phyloP scores from a whole-genome alignment of 2,329 filamentous ascomycete species.

The Chalaropsis thielavioides region DNA sequence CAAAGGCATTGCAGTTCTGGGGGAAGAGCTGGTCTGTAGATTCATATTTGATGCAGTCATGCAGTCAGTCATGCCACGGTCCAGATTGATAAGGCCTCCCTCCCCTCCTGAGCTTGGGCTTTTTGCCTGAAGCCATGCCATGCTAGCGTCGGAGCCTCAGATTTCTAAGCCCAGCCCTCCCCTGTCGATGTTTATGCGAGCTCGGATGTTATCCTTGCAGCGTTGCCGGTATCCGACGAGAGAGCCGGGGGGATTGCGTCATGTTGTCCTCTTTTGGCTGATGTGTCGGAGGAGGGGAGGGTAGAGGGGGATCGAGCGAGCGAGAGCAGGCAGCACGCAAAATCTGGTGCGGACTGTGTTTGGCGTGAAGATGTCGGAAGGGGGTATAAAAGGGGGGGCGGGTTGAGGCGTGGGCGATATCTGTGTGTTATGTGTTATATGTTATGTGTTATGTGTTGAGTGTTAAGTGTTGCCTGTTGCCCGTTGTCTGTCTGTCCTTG shows the following conservation, averaged over 20 bases:
- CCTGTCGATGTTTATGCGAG: conserved; percentile 7
- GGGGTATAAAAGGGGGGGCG: too few species aligned
- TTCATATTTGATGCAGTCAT: background rate
- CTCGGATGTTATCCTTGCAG: conserved; percentile 10
- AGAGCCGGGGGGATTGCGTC: conserved; percentile 4
- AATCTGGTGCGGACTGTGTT: too few species aligned
- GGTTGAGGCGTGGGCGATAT: too few species aligned
- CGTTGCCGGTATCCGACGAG: conserved; percentile 13
- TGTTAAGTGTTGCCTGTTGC: too few species aligned
- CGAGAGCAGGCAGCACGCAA: too few species aligned
- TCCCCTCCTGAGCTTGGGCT: background rate
- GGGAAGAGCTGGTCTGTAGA: background rate
- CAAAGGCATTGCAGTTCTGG: background rate
- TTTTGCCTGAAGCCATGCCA: background rate
- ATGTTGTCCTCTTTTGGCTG: conserved; percentile 5
- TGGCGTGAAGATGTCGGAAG: too few species aligned
- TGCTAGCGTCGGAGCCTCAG: background rate
- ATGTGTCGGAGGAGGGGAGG: background rate
- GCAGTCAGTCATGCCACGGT: background rate
- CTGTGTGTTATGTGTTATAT: too few species aligned
- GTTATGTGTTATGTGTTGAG: too few species aligned
- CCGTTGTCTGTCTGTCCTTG: too few species aligned
- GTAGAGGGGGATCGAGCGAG: background rate
- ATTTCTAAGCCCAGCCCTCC: background rate
- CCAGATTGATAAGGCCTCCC: background rate